Percentiles rank a stretch among this genome's conserved stretches.
phyloP scores from a whole-genome alignment of 2,329 filamentous ascomycete species.

The Phialocephala subalpina region DNA sequence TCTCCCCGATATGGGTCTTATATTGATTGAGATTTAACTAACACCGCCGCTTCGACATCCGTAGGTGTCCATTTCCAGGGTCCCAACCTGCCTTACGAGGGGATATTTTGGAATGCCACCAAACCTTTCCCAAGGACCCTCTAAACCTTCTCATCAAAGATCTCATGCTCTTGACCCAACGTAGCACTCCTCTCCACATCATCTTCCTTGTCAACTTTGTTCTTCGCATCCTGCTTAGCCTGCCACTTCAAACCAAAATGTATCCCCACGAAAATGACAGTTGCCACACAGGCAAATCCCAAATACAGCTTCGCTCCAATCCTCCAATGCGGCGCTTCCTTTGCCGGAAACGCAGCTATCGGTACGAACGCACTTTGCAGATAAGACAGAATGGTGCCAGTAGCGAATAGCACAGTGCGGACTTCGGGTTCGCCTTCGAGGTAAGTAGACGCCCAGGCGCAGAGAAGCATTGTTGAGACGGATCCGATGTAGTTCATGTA shows the following conservation, averaged over 20 bases:
- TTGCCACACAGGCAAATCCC: background rate
- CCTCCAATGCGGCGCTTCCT: conserved; percentile 12
- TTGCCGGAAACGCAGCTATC: conserved; percentile 17
- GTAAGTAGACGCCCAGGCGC: conserved; percentile 16
- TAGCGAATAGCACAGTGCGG: conserved; percentile 23
- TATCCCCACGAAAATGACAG: conserved; percentile 20
- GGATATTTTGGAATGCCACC: too few relatives aligned
- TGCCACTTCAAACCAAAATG: conserved; percentile 18
- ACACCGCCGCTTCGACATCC: too few relatives aligned
- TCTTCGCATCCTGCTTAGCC: background rate
- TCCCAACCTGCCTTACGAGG: too few relatives aligned
- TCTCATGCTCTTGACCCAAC: too few relatives aligned
- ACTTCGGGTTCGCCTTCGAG: conserved; percentile 22
- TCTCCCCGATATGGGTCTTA: too few relatives aligned
- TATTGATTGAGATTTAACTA: too few relatives aligned
- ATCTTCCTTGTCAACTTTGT: too few relatives aligned
- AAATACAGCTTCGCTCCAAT: conserved; percentile 7
- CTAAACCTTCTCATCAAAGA: too few relatives aligned
- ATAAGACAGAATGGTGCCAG: conserved; percentile 19
- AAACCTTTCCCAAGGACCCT: too few relatives aligned
- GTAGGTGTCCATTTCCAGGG: too few relatives aligned
- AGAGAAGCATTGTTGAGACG: conserved; percentile 18
- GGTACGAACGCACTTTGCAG: conserved; percentile 23
- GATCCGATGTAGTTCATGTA: conserved; percentile 24
- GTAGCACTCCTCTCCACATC: too few relatives aligned